phyloP scores from a whole-genome alignment of 805 yeast genomes.

The Metschnikowia cubensis region DNA sequence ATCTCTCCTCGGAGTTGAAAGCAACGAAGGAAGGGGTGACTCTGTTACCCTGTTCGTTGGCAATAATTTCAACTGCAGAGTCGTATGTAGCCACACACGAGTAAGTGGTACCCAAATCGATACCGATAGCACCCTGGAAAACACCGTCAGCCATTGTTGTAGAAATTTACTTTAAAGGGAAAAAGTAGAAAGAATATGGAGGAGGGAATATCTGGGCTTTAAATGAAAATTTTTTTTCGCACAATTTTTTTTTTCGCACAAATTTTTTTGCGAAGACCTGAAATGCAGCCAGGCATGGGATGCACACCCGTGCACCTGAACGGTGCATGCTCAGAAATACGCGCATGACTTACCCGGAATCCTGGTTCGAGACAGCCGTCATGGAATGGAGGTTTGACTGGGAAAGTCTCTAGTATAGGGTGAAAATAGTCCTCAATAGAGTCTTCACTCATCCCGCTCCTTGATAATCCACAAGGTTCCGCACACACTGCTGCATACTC shows the following conservation, averaged over 20 bases:
- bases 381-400: background rate
- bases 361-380: background rate
- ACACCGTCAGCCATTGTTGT: constrained; percentile 31
- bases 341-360: constrained; percentile 3
- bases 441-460: no score
- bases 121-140: constrained; percentile 42
- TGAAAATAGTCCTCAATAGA: no score
- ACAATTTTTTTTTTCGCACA: constrained; percentile 10
- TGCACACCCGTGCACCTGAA: background rate
- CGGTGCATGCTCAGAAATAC: constrained; percentile 4
- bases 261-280: constrained; percentile 7
- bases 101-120: constrained; percentile 51
- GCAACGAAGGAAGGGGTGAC: constrained; percentile 50
- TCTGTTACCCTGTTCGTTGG: constrained; percentile 51
- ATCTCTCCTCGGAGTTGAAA: constrained; percentile 46
- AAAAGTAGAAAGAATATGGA: constrained; percentile 11
- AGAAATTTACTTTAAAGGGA: constrained; percentile 12
- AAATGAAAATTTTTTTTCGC: constrained; percentile 18
- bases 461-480: no score
- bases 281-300: background rate
- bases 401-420: background rate
- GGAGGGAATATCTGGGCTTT: constrained; percentile 14
- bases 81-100: constrained; percentile 50
- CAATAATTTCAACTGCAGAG: constrained; percentile 48
- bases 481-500: no score